Evolutionary conservation across 2,329 filamentous ascomycete genomes (phyloP).

Genomic region (Pseudogymnoascus sp.): DNA sequence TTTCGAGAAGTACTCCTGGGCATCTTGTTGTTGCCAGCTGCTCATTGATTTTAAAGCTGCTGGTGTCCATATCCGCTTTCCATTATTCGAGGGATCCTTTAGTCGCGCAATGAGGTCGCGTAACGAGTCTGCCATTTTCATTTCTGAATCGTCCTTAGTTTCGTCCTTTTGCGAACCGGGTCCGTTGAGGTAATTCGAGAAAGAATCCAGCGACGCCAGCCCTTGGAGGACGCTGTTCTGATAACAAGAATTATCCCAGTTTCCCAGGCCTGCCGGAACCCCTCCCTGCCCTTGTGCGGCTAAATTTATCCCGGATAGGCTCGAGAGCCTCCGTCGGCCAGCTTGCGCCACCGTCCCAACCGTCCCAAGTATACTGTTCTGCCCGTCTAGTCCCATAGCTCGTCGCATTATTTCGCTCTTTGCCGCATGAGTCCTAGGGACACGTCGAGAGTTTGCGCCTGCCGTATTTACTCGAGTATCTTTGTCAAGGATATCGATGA

Average conservation of each 20-base stretch:
- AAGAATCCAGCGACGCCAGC: constrained; percentile 64
- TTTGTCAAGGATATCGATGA: constrained; percentile 50
- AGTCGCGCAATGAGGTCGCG: constrained; percentile 60
- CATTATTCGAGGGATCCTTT: constrained; percentile 62
- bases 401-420: constrained; percentile 60
- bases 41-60: constrained; percentile 80
- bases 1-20: constrained; percentile 93
- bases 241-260: constrained; percentile 93
- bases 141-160: constrained; percentile 15
- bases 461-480: constrained; percentile 11
- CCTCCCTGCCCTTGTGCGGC: constrained; percentile 35
- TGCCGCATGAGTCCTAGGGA: constrained; percentile 40
- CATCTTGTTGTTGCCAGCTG: constrained; percentile 94
- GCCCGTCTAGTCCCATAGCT: constrained; percentile 51
- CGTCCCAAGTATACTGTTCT: constrained; percentile 36
- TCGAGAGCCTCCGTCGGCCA: constrained; percentile 47
- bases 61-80: constrained; percentile 74
- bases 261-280: constrained; percentile 66
- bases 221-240: constrained; percentile 93
- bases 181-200: constrained; percentile 57
- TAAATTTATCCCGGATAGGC: constrained; percentile 32
- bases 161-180: constrained; percentile 22
- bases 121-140: constrained; percentile 29
- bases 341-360: constrained; percentile 51
- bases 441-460: constrained; percentile 17